These are phyloP conservation scores for Stagonosporopsis tanaceti DNA, from an alignment of 2,329 filamentous ascomycete species.

Conservation along the genomic window DNA sequence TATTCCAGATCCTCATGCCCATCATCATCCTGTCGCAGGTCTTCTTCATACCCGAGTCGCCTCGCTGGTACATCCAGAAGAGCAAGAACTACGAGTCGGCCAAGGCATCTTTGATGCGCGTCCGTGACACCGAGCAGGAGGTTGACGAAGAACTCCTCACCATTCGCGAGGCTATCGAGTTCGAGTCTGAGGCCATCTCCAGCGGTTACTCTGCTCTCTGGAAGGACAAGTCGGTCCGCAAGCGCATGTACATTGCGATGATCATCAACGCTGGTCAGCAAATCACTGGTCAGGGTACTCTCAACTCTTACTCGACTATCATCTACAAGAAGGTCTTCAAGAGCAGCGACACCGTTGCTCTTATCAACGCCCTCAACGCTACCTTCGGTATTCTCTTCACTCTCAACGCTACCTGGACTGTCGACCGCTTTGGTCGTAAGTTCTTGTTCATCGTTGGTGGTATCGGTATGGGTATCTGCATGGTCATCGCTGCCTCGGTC, in stretches of 20 bases:
- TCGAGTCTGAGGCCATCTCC: slow-evolving; percentile 74
- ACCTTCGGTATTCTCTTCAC: slow-evolving; percentile 78
- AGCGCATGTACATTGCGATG: slow-evolving; percentile 70
- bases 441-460: slow-evolving; percentile 74
- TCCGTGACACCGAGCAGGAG: slow-evolving; percentile 70
- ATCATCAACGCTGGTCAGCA: slow-evolving; percentile 76
- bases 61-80: slow-evolving; percentile 72
- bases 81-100: slow-evolving; percentile 68
- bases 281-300: slow-evolving; percentile 74
- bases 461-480: slow-evolving; percentile 73
- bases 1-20: slow-evolving; percentile 76
- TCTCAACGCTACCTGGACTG: slow-evolving; percentile 75
- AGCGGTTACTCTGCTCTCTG: slow-evolving; percentile 70
- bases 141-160: slow-evolving; percentile 71
- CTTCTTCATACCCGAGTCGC: slow-evolving; percentile 70
- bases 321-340: slow-evolving; percentile 77
- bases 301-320: slow-evolving; percentile 76
- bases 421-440: slow-evolving; percentile 74
- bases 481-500: slow-evolving; percentile 70
- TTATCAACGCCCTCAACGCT: slow-evolving; percentile 78
- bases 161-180: slow-evolving; percentile 74
- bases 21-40: slow-evolving; percentile 67
- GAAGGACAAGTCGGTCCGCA: slow-evolving; percentile 73
- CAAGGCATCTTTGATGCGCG: slow-evolving; percentile 63
- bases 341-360: slow-evolving; percentile 63